Conservation (phyloP, 2,329 filamentous ascomycete species). For the Tolypocladium ovalisporum region DNA sequence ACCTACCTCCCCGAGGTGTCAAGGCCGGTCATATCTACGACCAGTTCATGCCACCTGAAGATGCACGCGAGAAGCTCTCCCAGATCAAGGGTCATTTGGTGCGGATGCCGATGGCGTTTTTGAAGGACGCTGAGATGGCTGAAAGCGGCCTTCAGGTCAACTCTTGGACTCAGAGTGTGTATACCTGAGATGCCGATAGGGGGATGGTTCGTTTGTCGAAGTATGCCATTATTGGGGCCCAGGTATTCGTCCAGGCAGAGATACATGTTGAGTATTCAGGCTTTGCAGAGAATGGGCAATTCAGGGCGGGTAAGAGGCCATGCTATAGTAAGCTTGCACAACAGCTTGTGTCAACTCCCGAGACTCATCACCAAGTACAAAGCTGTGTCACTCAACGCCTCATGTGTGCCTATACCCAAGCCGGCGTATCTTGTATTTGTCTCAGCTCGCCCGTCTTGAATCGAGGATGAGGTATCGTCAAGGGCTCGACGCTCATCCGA, state of each 20-base stretch:
- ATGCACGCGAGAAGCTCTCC: slow-evolving; percentile 66
- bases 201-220: background rate
- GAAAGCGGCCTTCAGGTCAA: slow-evolving; percentile 84
- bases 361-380: background rate
- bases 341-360: background rate
- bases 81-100: slow-evolving; percentile 81
- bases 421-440: background rate
- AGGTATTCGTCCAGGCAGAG: background rate
- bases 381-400: background rate
- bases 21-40: slow-evolving; percentile 85
- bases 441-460: background rate
- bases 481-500: too few species aligned
- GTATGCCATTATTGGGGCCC: background rate
- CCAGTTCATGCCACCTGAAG: slow-evolving; percentile 58
- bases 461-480: too few species aligned
- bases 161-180: slow-evolving; percentile 75
- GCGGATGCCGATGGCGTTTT: slow-evolving; percentile 87
- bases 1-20: slow-evolving; percentile 56
- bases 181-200: slow-evolving; percentile 39
- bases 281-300: background rate
- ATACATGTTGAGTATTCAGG: background rate
- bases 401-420: background rate
- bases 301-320: background rate
- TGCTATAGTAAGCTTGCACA: background rate
- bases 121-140: slow-evolving; percentile 78